Conservation (phyloP, 148 eudicot genomes). For the Polygonum aviculare region DNA sequence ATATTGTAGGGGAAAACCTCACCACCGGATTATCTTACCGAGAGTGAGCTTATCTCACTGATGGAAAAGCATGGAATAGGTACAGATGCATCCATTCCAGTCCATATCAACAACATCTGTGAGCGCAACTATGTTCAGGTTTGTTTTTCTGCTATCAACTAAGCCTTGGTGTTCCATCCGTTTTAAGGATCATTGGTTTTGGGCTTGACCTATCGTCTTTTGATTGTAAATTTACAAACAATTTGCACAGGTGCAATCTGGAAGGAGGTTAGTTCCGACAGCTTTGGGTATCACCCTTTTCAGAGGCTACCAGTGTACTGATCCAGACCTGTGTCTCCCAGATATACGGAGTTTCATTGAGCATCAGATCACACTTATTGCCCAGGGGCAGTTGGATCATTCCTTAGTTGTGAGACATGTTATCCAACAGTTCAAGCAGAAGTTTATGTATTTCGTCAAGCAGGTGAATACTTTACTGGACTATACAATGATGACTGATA, state of each 20-base stretch:
- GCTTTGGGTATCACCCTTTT: constrained; percentile 79
- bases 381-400: constrained; percentile 93
- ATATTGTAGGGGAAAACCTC: constrained; percentile 57
- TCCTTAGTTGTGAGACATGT: constrained; percentile 77
- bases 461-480: constrained; percentile 41
- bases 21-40: constrained; percentile 84
- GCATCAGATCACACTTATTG: constrained; percentile 81
- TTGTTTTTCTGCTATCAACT: constrained; percentile 6
- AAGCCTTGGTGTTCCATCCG: neutral
- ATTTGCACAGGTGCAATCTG: constrained; percentile 70
- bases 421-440: constrained; percentile 72
- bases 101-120: constrained; percentile 90
- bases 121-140: constrained; percentile 99
- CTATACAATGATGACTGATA: neutral
- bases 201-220: neutral
- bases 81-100: constrained; percentile 94
- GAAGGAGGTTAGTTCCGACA: constrained; percentile 86
- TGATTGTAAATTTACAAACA: neutral
- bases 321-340: constrained; percentile 95
- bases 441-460: constrained; percentile 72
- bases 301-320: constrained; percentile 89
- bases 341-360: constrained; percentile 93
- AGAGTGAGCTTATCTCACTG: constrained; percentile 91
- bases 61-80: constrained; percentile 99
- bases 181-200: neutral